Evolutionary conservation across 495 filamentous ascomycete species (phyloP), one percentile per base, ranked within the genome.

Genomic region (Annulohypoxylon stygium): DNA sequence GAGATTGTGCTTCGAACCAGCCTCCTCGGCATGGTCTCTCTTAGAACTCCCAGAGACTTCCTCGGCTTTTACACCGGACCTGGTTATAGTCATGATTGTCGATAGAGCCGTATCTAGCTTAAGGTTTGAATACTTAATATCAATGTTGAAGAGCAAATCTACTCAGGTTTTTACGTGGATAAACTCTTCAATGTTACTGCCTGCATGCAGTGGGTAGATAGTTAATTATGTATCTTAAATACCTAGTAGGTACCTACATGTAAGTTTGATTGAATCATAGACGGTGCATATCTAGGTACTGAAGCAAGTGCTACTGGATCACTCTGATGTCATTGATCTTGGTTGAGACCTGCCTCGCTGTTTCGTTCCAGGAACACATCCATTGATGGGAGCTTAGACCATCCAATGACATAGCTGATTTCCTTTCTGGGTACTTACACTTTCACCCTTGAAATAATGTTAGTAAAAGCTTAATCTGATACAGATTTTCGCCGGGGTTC

Each of bases 1-100:
- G 1, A 78, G 73, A 26, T 70, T 65, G 26, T 71, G 78, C 63
- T 79, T 79, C 0, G 71, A 70, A 30, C 73, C 69, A 1, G 47
- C 57, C 0, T n/a, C 61, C 11, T 55, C 43, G 20, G 76, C 67
- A 58, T 68, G 47, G 39, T 39, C 48, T 5, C 37, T 73, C 30
- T 73, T 66, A 12, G 65, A 45, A 10, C 37, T 73, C 30, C 70
- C 64, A 12, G 65, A 45, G 14, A 30, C 25, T 10, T 69, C 26
- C 20, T 69, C 67, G 37, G 69, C 54, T 26, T 81, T 76, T 9
- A 76, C 76, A 43, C 80, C 76, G 11, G 81, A 79, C 69, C 78
- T 69, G 2, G 77, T 74, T 9, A 71, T 78, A 18, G 71, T 59
- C 71, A 73, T 81, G 36, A 48, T 39, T 71, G 37, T 30, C 70